Base-by-base conservation (phyloP, 2,329 filamentous ascomycete genomes). In the Gyromitra esculenta region DNA sequence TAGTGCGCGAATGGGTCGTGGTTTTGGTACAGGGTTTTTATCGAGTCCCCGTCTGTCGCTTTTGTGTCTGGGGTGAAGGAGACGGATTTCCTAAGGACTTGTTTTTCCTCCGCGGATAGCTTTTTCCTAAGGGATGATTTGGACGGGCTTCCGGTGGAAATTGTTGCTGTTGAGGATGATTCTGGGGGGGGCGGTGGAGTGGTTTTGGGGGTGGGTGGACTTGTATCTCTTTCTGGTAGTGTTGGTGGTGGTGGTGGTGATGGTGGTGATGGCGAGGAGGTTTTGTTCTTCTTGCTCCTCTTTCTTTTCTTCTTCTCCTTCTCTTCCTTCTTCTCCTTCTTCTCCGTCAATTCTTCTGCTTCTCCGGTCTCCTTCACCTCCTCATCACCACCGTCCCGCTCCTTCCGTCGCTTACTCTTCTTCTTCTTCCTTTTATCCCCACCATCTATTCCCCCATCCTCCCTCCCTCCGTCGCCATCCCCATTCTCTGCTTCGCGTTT, bases 21-120 rank as follows among this genome's bases (percentile, higher is more conserved):
- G 71, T 74, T 69, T 25, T 74, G 70, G 21, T 73, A 70, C 5
- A 74, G 54, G 18, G 75, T 68, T 56, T 72, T 60, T n/a, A 79
- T 79, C 21, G 69, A 75, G 70, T 78, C 74, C 4, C 74, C 77
- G 50, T 79, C 78, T 8, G 66, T 73, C 15, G 59, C 69, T 52
- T 79, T 79, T 5, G 70, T 73, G 59, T 78, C 77, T 9, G 77
- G 39, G 25, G 73, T 71, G 64, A 79, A 79, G 18, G 70, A 75
- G 15, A 79, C 78, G 8, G 78, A 78, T 60, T 79, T 79, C 9
- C 74, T 60, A 11, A 57, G 25, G 37, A 37, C 7, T 9, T 37
- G 66, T 50, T 45, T 68, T 48, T 43, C 60, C 18, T 69, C 31
- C 15, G 37, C 11, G 48, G 52, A 15, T 15, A 39, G n/a, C 15